Evolutionary conservation across 495 filamentous ascomycete genomes (phyloP).

Genomic region (Aspergillus conjunctus): DNA sequence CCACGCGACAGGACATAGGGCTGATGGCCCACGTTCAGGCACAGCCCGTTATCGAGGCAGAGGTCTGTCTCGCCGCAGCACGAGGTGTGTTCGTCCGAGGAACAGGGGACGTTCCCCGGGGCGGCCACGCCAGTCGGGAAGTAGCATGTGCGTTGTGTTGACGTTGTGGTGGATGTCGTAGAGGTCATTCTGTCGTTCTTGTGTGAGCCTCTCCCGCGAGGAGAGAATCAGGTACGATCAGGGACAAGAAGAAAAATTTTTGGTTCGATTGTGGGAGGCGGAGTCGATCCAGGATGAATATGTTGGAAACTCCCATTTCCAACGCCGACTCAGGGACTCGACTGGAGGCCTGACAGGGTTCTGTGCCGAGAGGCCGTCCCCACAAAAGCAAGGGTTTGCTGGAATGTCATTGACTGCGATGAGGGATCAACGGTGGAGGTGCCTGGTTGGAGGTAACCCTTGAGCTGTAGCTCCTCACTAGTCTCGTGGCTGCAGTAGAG

Average conservation of each 20-base stretch:
- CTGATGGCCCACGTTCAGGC: slow-evolving; percentile 25
- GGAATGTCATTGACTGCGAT: no score
- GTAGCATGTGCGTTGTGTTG: slow-evolving; percentile 28
- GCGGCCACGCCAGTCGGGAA: slow-evolving; percentile 25
- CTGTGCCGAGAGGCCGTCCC: no score
- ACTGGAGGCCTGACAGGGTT: no score
- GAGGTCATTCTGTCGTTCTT: no score
- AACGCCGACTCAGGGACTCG: no score
- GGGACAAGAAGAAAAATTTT: not conserved
- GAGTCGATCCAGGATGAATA: not conserved
- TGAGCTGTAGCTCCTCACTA: no score
- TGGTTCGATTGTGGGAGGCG: not conserved
- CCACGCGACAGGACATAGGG: slow-evolving; percentile 27
- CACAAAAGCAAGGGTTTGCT: no score
- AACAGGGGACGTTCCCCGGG: slow-evolving; percentile 29
- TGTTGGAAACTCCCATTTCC: not conserved
- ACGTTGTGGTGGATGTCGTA: not conserved
- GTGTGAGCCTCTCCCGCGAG: no score
- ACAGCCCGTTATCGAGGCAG: slow-evolving; percentile 54
- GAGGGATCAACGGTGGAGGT: no score
- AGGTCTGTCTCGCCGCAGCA: slow-evolving; percentile 74
- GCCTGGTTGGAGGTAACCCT: no score
- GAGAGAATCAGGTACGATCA: no score
- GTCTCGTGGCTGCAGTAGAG: no score
- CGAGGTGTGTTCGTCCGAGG: slow-evolving; percentile 60